Evolutionary conservation across 208 protist species (phyloP).

Genomic region (Leishmania gerbilli): DNA sequence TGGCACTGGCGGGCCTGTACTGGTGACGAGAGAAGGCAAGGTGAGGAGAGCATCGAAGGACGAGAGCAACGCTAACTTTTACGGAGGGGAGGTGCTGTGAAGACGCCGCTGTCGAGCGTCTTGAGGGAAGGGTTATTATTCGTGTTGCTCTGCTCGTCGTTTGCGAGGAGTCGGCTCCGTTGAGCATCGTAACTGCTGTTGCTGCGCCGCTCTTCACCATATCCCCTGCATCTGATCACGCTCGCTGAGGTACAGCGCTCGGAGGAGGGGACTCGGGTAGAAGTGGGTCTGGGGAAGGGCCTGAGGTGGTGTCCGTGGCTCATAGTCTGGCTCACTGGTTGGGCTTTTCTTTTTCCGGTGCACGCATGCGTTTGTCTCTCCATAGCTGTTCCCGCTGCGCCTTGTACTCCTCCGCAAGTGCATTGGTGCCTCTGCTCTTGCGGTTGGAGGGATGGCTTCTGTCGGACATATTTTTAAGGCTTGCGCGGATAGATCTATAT

Average conservation of each 20-base stretch:
- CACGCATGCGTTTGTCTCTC: neutral
- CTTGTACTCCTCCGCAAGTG: neutral
- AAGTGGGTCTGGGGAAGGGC: neutral
- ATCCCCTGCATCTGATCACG: neutral
- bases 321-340: neutral
- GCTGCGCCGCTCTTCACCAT: neutral
- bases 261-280: neutral
- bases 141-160: neutral
- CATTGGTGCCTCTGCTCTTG: neutral
- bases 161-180: neutral
- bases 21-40: slow-evolving; percentile 19
- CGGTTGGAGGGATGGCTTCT: neutral
- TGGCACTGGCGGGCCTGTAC: slow-evolving; percentile 54
- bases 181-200: neutral
- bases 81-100: neutral
- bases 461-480: neutral
- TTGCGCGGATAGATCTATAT: neutral
- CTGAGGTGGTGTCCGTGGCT: neutral
- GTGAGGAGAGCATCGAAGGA: neutral
- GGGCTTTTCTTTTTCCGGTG: neutral
- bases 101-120: neutral
- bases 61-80: neutral
- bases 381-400: neutral
- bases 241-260: neutral
- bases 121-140: neutral